phyloP scores from a whole-genome alignment of 2,329 filamentous ascomycete species.

The Trichoderma simmonsii region DNA sequence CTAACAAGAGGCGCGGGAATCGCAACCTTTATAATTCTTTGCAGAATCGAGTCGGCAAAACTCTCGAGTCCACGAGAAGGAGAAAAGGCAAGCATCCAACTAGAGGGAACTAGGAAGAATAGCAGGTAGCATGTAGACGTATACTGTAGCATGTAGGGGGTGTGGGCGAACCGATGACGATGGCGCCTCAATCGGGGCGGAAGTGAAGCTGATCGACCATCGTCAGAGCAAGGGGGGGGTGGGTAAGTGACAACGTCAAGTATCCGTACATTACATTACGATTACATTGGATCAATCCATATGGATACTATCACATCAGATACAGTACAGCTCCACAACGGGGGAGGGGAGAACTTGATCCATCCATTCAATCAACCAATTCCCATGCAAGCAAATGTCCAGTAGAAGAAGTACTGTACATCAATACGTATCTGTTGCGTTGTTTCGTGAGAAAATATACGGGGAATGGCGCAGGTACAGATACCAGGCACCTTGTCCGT shows the following conservation, averaged over 20 bases:
- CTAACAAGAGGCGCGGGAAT: neutral
- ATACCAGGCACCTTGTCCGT: neutral
- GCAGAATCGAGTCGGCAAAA: neutral
- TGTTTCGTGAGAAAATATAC: neutral
- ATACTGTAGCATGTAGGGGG: neutral
- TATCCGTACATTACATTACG: no score
- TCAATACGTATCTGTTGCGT: neutral
- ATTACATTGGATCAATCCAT: no score
- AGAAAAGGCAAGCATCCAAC: neutral
- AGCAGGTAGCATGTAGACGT: neutral
- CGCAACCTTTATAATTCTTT: conserved; percentile 3
- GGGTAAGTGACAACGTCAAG: no score
- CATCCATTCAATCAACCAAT: no score
- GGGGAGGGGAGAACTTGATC: no score
- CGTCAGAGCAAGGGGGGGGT: neutral
- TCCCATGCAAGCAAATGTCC: no score
- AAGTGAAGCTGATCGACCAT: conserved; percentile 15
- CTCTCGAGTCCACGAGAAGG: neutral
- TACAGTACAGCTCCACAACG: no score
- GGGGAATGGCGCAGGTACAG: neutral
- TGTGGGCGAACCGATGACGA: conserved; percentile 14
- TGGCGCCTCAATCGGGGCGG: conserved; percentile 7
- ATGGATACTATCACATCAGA: no score
- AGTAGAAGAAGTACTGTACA: neutral
- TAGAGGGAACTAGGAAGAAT: neutral